Evolutionary conservation across 208 protist species (phyloP).

Genomic region (Angomonas ambiguus): DNA sequence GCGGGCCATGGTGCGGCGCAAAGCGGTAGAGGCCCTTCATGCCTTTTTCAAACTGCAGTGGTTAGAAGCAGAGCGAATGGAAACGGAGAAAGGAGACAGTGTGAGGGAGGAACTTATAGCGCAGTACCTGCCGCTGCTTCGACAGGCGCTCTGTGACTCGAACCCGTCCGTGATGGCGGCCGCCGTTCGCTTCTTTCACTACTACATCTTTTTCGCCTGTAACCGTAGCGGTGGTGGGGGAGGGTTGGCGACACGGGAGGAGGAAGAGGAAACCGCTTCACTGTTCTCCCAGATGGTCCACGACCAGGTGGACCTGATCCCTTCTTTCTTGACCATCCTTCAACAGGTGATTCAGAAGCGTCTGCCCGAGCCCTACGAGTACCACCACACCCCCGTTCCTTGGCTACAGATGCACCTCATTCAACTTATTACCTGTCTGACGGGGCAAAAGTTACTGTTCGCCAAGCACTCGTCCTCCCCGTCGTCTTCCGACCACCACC

Average conservation of each 20-base stretch:
- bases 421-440: conserved; percentile 60
- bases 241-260: conserved; percentile 14
- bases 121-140: conserved; percentile 23
- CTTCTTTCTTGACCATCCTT: conserved; percentile 91
- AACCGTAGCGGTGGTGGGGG: conserved; percentile 43
- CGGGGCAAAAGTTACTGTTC: neutral
- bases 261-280: neutral
- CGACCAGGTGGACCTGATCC: conserved; percentile 78
- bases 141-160: conserved; percentile 88
- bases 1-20: conserved; percentile 89
- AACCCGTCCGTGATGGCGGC: conserved; percentile 96
- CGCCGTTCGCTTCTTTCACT: conserved; percentile 34
- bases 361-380: conserved; percentile 91
- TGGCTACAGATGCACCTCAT: conserved; percentile 96
- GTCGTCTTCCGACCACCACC: neutral
- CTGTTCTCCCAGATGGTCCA: neutral
- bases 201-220: neutral
- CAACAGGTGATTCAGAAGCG: conserved; percentile 90
- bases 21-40: conserved; percentile 88
- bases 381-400: conserved; percentile 95
- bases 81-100: neutral
- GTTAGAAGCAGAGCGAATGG: conserved; percentile 28
- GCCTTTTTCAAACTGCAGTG: conserved; percentile 62
- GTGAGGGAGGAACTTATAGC: neutral
- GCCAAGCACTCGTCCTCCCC: neutral